These are phyloP conservation scores for Arthrobotrys musiformis DNA, from an alignment of 2,329 filamentous ascomycete genomes.

Conservation along the genomic window DNA sequence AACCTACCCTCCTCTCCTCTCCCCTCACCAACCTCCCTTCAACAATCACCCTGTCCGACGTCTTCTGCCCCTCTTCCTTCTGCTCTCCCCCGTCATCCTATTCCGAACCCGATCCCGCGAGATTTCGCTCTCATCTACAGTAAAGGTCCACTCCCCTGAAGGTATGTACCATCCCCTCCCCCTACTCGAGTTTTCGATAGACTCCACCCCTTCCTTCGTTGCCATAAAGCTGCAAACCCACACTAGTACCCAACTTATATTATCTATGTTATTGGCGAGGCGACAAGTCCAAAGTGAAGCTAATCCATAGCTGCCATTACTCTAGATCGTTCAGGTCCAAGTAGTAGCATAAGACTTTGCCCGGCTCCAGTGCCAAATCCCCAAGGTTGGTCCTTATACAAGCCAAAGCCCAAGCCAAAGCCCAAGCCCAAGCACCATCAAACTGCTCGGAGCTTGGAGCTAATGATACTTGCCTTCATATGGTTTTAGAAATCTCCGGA, in stretches of 20 bases:
- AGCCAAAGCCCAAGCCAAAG: neutral
- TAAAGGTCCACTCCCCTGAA: constrained; percentile 55
- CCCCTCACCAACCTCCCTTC: constrained; percentile 3
- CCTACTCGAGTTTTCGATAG: neutral
- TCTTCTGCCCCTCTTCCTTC: constrained; percentile 26
- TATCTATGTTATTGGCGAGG: neutral
- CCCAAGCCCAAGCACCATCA: neutral
- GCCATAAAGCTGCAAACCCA: neutral
- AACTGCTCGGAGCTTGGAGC: neutral
- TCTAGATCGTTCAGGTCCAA: neutral
- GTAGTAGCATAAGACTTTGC: neutral
- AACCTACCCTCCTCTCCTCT: constrained; percentile 45
- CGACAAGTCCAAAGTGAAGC: neutral
- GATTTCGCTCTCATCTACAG: constrained; percentile 48
- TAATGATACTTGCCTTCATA: neutral
- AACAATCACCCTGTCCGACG: neutral
- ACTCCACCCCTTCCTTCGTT: neutral
- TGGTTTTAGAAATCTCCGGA: neutral
- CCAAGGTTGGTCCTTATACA: neutral
- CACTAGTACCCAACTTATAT: neutral
- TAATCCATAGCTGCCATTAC: neutral
- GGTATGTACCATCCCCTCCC: constrained; percentile 50
- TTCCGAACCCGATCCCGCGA: constrained; percentile 5
- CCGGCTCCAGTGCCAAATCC: neutral
- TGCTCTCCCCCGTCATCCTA: constrained; percentile 52